Evolutionary conservation across 768 basidiomycete species (phyloP).

Genomic region (Porphyrellus cyaneotinctus): DNA sequence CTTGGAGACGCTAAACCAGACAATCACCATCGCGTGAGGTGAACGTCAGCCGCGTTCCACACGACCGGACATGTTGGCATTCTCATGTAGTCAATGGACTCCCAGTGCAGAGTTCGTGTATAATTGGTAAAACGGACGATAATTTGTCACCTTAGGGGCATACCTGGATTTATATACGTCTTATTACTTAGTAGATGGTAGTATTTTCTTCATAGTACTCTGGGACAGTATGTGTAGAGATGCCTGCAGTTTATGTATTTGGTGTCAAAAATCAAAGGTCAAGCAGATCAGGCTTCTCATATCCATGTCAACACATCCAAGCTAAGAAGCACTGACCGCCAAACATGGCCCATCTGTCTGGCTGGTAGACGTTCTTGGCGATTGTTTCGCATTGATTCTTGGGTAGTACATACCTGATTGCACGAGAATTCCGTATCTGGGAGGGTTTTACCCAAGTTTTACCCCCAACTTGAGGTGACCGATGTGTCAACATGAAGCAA

Average conservation of each 20-base stretch:
- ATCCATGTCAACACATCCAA: too few relatives aligned
- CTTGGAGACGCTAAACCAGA: constrained; percentile 33
- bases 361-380: too few relatives aligned
- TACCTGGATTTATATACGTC: neutral
- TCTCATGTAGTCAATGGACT: neutral
- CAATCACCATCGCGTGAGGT: constrained; percentile 21
- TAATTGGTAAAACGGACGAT: neutral
- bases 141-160: too few relatives aligned
- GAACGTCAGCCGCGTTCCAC: neutral
- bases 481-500: neutral
- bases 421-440: too few relatives aligned
- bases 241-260: neutral
- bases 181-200: neutral
- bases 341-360: too few relatives aligned
- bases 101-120: neutral
- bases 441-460: too few relatives aligned
- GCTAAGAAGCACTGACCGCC: neutral
- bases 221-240: neutral
- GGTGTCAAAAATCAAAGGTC: too few relatives aligned
- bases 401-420: too few relatives aligned
- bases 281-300: too few relatives aligned
- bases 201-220: neutral
- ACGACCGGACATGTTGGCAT: too few relatives aligned
- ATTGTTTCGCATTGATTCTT: too few relatives aligned
- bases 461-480: too few relatives aligned